Evolutionary conservation across 2,329 filamentous ascomycete genomes (phyloP), one percentile per base, ranked within the genome.

Genomic region (Aspergillus fumigatiaffinis): DNA sequence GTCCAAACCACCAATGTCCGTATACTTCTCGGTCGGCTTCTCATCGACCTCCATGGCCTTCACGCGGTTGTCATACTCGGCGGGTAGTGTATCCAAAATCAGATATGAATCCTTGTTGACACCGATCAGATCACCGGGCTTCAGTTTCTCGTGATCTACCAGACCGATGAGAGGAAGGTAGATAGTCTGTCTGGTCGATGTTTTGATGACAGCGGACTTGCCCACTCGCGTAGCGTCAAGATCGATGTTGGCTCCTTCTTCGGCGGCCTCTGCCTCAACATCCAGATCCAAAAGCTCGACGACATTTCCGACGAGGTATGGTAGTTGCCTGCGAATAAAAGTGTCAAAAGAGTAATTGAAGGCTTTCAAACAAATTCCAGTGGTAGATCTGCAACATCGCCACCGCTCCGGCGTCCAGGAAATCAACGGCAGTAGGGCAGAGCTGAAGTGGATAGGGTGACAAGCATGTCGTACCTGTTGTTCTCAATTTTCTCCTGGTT

Each of bases 21-120:
- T 94, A 80, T 99, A 99, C 79, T 97, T 96, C 78, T 99, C 94
- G 42, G 92, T 97, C 9, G 94, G 95, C 83, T 99, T 99, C 84
- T 99, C 95, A 70, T 99, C 94, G 7, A 99, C 94, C 80, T 99
- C 95, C 94, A 99, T 99, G 38, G 95, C 95, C 82, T 99, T 99
- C 65, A 99, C 94, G 76, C 94, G 87, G 79, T 93, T 97, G 73
- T 99, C 94, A 72, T 99, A 99, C 76, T 99, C 95, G 50, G 94
- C 94, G 1, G 94, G 94, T 64, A 99, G 82, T 25, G 94, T 99
- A 73, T 99, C 95, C 57, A 99, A 84, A 64, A 99, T 91, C 38
- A 99, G 87, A 74, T 99, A 99, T 57, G 93, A 97, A 71, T 99
- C 95, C 80, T 99, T 99, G 77, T 99, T 97, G 57, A 99, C 92